Percentiles rank a stretch among this genome's conserved stretches.
phyloP scores from a whole-genome alignment of 768 basidiomycete genomes.

The Leccinum rimulosum region DNA sequence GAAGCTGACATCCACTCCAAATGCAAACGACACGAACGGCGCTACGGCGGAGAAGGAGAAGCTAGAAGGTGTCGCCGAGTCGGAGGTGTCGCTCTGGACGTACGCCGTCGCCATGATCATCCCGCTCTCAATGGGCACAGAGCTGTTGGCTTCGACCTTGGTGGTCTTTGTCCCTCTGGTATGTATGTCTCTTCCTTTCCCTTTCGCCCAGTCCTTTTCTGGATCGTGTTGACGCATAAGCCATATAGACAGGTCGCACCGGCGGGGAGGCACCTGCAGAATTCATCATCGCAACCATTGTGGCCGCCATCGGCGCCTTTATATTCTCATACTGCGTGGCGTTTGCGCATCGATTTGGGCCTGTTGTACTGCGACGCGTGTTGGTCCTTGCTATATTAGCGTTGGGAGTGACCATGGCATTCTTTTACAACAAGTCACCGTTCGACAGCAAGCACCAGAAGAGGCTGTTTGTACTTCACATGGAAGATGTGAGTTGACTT shows the following conservation, averaged over 20 bases:
- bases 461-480: constrained; percentile 76
- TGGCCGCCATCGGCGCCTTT: constrained; percentile 55
- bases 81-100: constrained; percentile 51
- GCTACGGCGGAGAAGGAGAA: background rate
- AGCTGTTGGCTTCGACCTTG: constrained; percentile 58
- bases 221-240: constrained; percentile 4
- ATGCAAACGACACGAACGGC: constrained; percentile 4
- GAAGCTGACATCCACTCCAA: background rate
- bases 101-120: constrained; percentile 61
- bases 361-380: constrained; percentile 33
- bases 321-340: constrained; percentile 61
- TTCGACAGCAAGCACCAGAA: constrained; percentile 90
- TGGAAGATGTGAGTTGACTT: constrained; percentile 69
- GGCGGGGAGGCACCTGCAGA: constrained; percentile 85
- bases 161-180: constrained; percentile 92
- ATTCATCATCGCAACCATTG: constrained; percentile 80
- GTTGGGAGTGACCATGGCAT: constrained; percentile 51
- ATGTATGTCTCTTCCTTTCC: constrained; percentile 16
- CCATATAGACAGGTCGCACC: constrained; percentile 72
- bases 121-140: constrained; percentile 55
- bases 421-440: constrained; percentile 57
- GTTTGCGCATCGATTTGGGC: constrained; percentile 71
- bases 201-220: background rate
- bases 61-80: constrained; percentile 13
- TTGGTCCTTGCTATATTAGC: constrained; percentile 46